phyloP scores from a whole-genome alignment of 805 yeast species.

The Pichia nanzhaoensis region DNA sequence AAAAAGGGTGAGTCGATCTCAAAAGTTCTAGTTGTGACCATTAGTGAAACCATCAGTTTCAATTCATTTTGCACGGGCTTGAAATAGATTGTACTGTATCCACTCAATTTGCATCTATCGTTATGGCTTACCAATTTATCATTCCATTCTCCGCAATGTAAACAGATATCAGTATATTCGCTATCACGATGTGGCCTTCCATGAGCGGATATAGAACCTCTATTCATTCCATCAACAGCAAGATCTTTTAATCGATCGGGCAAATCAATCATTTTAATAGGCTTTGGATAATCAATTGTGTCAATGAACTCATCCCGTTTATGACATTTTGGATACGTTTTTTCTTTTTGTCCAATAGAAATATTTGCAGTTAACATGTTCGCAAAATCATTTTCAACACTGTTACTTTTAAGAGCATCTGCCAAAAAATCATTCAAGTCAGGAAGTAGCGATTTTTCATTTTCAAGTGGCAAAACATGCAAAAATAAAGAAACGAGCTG shows the following conservation, averaged over 20 bases:
- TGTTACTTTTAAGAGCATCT: constrained; percentile 9
- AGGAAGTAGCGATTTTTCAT: constrained; percentile 9
- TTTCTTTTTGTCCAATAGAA: neutral
- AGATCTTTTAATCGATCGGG: constrained; percentile 30
- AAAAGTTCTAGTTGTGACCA: constrained; percentile 14
- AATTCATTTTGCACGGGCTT: constrained; percentile 24
- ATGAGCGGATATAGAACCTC: neutral
- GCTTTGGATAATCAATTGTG: constrained; percentile 45
- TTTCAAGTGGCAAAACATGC: constrained; percentile 21
- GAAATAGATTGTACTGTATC: constrained; percentile 20
- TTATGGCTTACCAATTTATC: constrained; percentile 14
- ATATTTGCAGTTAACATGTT: neutral
- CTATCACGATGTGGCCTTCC: constrained; percentile 7
- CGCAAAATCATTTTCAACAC: constrained; percentile 17
- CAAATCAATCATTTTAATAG: constrained; percentile 44
- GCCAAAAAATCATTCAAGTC: constrained; percentile 21
- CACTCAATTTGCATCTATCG: constrained; percentile 18
- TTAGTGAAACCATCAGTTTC: constrained; percentile 10
- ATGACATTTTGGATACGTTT: constrained; percentile 2
- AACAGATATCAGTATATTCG: constrained; percentile 15
- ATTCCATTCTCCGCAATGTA: constrained; percentile 23
- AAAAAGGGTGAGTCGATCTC: constrained; percentile 58
- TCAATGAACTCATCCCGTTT: constrained; percentile 4
- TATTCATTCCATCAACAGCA: constrained; percentile 3
- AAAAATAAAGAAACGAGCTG: constrained; percentile 27